Percentiles rank a stretch among this genome's conserved stretches.
These are phyloP conservation scores for Fagus sylvatica DNA, from an alignment of 306 rosid genomes.

Conservation along the genomic window DNA sequence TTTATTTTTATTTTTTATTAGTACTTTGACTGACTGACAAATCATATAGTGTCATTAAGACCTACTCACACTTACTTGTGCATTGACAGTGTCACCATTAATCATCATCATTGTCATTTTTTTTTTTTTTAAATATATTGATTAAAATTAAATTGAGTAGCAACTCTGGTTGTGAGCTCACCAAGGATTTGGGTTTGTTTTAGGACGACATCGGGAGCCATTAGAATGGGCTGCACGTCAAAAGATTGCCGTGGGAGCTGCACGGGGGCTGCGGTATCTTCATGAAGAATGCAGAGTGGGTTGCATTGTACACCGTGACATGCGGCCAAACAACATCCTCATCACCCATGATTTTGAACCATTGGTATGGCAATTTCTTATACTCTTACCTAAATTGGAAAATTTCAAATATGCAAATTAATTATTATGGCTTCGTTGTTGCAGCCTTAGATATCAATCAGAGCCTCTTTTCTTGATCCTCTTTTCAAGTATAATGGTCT, in stretches of 20 bases:
- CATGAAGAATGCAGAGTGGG: slow-evolving; percentile 99
- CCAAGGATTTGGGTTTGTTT: slow-evolving; percentile 25
- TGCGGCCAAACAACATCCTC: slow-evolving; percentile 99
- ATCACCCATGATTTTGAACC: slow-evolving; percentile 99
- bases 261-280: slow-evolving; percentile 93
- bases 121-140: neutral
- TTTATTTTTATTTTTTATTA: no score
- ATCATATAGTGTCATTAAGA: no score
- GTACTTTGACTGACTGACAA: no score
- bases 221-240: slow-evolving; percentile 94
- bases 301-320: slow-evolving; percentile 97
- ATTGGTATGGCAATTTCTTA: slow-evolving; percentile 48
- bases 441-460: neutral
- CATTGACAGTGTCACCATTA: neutral
- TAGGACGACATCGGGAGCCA: slow-evolving; percentile 70
- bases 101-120: neutral
- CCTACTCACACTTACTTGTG: no score
- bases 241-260: slow-evolving; percentile 94
- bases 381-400: neutral
- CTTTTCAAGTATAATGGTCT: neutral
- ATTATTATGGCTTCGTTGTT: slow-evolving; percentile 10
- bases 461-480: neutral
- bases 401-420: neutral
- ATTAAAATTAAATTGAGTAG: slow-evolving; percentile 3
- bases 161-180: slow-evolving; percentile 27